Evolutionary conservation across 495 filamentous ascomycete genomes (phyloP), one percentile per base, ranked within the genome.

Genomic region (Baudoinia panamericana): DNA sequence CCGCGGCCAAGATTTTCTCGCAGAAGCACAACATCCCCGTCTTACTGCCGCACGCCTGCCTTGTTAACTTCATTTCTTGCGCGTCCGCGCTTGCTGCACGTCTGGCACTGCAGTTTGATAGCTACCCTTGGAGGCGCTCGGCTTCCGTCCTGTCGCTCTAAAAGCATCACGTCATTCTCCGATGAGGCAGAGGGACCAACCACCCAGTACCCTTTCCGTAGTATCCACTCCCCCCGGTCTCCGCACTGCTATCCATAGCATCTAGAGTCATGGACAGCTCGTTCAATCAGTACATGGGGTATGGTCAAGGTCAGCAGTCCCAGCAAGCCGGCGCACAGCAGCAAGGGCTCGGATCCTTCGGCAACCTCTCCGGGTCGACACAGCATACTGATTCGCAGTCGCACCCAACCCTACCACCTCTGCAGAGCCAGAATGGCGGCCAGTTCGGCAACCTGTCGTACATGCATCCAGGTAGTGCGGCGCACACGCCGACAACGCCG

Each of bases 401-500:
- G 6, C 40, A 47, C 19, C 4, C 36, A 12, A 52, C 48, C 8
- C 44, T 54, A 5, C 52, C 52, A 15, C 48, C 52, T 11, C 26
- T 54, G 18, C 48, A 52, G 20, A 43, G 19, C 23, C 52, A 52
- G 44, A 54, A 52, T 52, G 39, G 45, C 38, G 45, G 43, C 35
- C 43, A 43, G 37, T 52, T 45, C 31, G 40, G 43, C 29, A 19
- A 20, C 9, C 28, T 54, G 20, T 45, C 37, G 6, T 51, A 32
- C 28, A 37, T 36, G 26, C 52, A 55, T 22, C 39, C 52, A 9
- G 42, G 38, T 30, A 52, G 52, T 31, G 40, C 46, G 12, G 26
- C 46, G 32, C 50, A 54, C 11, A 58, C 55, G 6, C 55, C 55
- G 2, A 41, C 33, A 15, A 54, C 53, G 12, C 53, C 55, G 16